Conservation (phyloP, 2,329 filamentous ascomycete species). For the Pseudogymnoascus sp. region DNA sequence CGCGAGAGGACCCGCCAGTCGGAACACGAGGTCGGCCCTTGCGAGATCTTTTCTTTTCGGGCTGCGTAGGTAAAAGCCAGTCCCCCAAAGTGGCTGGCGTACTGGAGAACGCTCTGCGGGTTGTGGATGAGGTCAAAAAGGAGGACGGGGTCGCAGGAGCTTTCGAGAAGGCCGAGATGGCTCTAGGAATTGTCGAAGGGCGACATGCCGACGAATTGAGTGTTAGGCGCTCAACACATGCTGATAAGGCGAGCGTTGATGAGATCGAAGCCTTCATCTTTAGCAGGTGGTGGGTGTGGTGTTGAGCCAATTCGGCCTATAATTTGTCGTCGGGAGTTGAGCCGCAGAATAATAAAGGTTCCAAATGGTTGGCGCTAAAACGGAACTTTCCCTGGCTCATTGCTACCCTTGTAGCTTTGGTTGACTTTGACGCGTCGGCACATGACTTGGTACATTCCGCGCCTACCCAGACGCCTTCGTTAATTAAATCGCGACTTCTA, state of each 20-base stretch:
- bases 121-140: constrained; percentile 34
- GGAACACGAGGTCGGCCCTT: constrained; percentile 83
- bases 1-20: constrained; percentile 83
- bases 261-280: constrained; percentile 5
- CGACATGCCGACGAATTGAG: constrained; percentile 4
- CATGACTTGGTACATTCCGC: constrained; percentile 5
- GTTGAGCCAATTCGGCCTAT: neutral
- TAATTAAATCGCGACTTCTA: constrained; percentile 2
- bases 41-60: constrained; percentile 76
- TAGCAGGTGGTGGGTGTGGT: neutral
- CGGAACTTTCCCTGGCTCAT: constrained; percentile 1
- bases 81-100: constrained; percentile 51
- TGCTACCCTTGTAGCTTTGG: neutral
- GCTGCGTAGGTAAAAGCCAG: constrained; percentile 76
- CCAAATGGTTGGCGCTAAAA: neutral
- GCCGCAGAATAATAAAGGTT: constrained; percentile 3
- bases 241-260: constrained; percentile 3
- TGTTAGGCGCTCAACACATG: constrained; percentile 8
- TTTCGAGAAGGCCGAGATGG: constrained; percentile 1
- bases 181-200: neutral
- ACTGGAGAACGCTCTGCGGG: constrained; percentile 61
- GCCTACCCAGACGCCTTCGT: neutral
- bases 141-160: neutral
- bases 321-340: constrained; percentile 7
- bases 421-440: constrained; percentile 5